Conservation (phyloP, 176 grass and related monocot genomes). For the Zizania latifolia region DNA sequence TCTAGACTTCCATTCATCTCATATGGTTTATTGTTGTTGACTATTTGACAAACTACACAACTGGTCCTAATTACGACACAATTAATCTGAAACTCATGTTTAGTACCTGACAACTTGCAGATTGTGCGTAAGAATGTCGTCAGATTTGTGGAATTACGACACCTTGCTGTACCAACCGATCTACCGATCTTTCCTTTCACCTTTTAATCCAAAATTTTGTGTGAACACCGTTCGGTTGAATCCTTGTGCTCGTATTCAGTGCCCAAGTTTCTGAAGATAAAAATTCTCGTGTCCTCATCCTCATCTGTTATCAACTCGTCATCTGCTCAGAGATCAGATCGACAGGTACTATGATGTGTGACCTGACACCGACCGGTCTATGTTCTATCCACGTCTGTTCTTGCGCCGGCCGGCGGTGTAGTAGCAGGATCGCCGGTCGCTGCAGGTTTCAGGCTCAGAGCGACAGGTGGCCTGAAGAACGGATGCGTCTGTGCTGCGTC, state of each 20-base stretch:
- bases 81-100: not conserved
- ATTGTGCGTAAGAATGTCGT: not conserved
- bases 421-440: no score
- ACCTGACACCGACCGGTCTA: not conserved
- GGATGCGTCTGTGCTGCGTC: no score
- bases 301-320: no score
- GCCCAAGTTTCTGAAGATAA: no score
- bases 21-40: not conserved
- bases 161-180: no score
- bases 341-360: not conserved
- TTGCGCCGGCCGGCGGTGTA: not conserved
- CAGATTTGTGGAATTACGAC: no score
- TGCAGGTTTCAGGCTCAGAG: not conserved
- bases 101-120: not conserved
- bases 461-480: not conserved
- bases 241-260: not conserved
- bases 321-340: not conserved
- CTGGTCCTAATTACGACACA: not conserved
- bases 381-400: not conserved
- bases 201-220: no score
- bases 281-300: no score
- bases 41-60: not conserved
- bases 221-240: not conserved
- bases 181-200: not conserved
- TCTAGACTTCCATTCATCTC: not conserved